Conservation (phyloP, 805 yeast genomes). For the Cyberlindnera suaveolens region DNA sequence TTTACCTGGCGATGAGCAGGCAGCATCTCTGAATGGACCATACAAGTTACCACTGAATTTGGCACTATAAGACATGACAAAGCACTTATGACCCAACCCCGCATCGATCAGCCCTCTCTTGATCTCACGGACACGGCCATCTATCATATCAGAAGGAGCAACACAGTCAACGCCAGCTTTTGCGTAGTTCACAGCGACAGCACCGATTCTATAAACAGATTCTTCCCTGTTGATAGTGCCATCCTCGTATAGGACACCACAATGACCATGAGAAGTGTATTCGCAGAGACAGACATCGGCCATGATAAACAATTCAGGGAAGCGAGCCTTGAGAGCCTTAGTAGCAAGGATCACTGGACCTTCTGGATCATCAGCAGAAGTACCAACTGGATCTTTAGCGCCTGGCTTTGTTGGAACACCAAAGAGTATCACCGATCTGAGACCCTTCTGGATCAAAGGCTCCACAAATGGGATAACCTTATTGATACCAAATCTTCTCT, state of each 20-base stretch:
- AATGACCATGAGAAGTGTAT: constrained; percentile 96
- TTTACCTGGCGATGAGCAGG: constrained; percentile 79
- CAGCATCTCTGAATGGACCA: constrained; percentile 98
- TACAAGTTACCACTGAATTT: constrained; percentile 87
- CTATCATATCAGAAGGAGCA: constrained; percentile 97
- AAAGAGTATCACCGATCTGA: constrained; percentile 79
- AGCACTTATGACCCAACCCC: constrained; percentile 77
- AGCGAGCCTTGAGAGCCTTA: constrained; percentile 51
- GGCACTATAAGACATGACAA: constrained; percentile 91
- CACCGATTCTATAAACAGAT: constrained; percentile 79
- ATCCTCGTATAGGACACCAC: constrained; percentile 85
- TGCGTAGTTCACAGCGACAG: constrained; percentile 93
- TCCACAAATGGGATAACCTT: constrained; percentile 67
- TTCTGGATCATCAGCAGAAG: constrained; percentile 91
- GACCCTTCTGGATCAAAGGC: constrained; percentile 70
- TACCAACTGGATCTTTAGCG: constrained; percentile 73
- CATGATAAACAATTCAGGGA: constrained; percentile 81
- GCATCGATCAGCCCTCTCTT: constrained; percentile 78
- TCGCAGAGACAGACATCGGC: constrained; percentile 97
- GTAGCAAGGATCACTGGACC: constrained; percentile 90
- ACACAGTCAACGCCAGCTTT: constrained; percentile 93
- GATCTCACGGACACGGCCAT: constrained; percentile 87
- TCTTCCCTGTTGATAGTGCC: constrained; percentile 73
- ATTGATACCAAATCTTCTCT: constrained; percentile 81
- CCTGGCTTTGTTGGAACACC: constrained; percentile 82